Evolutionary conservation across 768 basidiomycete species (phyloP), one percentile per base, ranked within the genome.

Genomic region (Xerocomellus dryophilus): DNA sequence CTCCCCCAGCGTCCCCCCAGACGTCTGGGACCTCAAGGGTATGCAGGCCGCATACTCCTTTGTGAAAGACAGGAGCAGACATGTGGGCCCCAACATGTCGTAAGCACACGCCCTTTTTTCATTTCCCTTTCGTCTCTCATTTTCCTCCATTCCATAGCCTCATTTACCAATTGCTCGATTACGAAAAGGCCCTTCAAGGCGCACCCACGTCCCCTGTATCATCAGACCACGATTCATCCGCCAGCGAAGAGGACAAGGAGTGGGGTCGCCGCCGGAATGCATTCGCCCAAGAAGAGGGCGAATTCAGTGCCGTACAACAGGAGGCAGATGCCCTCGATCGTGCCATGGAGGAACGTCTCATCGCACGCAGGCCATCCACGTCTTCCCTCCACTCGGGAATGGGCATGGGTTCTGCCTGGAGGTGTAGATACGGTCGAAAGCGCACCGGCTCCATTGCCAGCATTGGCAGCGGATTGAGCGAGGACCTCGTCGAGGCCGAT

Each of bases 61-160:
- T 73, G 93, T 95, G 40, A 94, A 95, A 71, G 81, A 86, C 66
- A 93, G 90, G 75, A 91, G 88, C 69, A 84, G 82, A 71, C 87
- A 86, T 76, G 81, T 92, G 53, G 90, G 93, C 18, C 93, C 93
- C 50, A 96, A 96, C 71, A 95, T 96, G 85, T 93, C 90, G 89
- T 93, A 75, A 72, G 91, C 85, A 35, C 50, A 43, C 54, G 61
- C 63, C 53, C 58, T 48, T 42, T 38, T 54, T 54, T 64, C 60
- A 67, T 62, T 57, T 54, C 43, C 59, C 20, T 60, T 47, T 56
- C 59, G 41, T 54, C 53, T 66, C 54, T 56, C 57, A 62, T 61
- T 53, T 61, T 43, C 56, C 53, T 58, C 50, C 61, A 44, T 61
- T 54, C 48, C 59, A 60, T 62, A 93, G 92, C 53, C 84, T 95